These are phyloP conservation scores for Triticum monococcum DNA, from an alignment of 176 grass and related monocot species.

Conservation along the genomic window DNA sequence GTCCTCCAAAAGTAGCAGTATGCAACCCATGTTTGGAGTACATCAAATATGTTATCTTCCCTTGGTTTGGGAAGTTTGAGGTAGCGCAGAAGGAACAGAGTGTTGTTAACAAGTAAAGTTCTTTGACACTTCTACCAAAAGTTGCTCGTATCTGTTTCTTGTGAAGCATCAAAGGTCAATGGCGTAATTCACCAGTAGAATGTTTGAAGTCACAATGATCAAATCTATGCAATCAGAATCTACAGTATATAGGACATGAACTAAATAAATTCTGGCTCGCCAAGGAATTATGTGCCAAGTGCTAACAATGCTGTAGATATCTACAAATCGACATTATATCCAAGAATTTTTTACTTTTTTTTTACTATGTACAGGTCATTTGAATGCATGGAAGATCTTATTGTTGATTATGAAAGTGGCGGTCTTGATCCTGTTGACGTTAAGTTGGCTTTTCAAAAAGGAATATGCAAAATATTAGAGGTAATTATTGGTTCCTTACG, in stretches of 20 bases:
- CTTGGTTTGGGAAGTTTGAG: conserved; percentile 57
- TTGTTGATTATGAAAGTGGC: conserved; percentile 51
- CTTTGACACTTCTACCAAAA: neutral
- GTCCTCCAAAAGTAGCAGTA: conserved; percentile 11
- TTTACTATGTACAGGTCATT: conserved; percentile 31
- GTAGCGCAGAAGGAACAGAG: conserved; percentile 25
- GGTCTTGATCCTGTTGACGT: conserved; percentile 46
- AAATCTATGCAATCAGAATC: neutral
- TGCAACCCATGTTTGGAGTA: conserved; percentile 63
- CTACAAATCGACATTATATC: neutral
- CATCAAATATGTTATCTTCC: conserved; percentile 49
- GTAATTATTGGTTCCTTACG: neutral
- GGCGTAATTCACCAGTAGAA: neutral
- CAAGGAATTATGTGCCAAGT: neutral
- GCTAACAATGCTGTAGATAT: neutral
- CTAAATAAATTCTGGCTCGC: neutral
- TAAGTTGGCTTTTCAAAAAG: conserved; percentile 51
- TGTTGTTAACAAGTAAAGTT: neutral
- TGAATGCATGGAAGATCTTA: conserved; percentile 50
- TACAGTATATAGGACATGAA: neutral
- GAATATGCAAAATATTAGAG: conserved; percentile 36
- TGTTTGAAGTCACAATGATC: neutral
- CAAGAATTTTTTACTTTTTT: neutral
- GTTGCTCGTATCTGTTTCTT: neutral
- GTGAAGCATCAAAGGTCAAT: neutral